Evolutionary conservation across 2,329 filamentous ascomycete genomes (phyloP), one percentile per base, ranked within the genome.

Genomic region (Ilyonectria robusta): DNA sequence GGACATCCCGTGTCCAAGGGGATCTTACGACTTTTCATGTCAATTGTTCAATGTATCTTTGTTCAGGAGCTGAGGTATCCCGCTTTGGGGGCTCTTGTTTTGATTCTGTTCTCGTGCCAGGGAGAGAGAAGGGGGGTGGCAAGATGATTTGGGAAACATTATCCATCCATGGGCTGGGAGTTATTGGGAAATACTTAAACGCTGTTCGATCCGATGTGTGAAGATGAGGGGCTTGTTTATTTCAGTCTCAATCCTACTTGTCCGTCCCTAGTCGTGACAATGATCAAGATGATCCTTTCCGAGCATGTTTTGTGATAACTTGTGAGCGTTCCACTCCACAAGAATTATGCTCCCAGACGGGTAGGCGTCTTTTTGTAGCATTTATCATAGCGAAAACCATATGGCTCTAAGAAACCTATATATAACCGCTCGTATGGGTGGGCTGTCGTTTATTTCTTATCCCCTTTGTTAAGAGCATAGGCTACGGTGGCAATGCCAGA

Each of bases 121-220:
- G 17, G 53, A 54, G 29, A 51, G 54, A 29, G 46, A 19, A 55
- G 29, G 26, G 31, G 48, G 59, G 66, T 31, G 64, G 61, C 56
- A 72, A 65, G 62, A 68, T 59, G 46, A 64, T 59, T 66, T 63
- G 47, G n/a, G 62, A 59, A 68, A 68, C 50, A 74, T 75, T 59
- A 71, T 72, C 60, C 70, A 72, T 70, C 56, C 70, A 74, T 75
- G 69, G 71, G 74, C 50, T 37, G 55, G 74, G 72, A 74, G 74
- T 76, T 65, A 50, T 70, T 60, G 65, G 70, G 65, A 64, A 67
- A 66, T 65, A 46, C 61, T 68, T 51, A 62, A 65, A 48, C 23
- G 44, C 29, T 56, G 48, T 50, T 59, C 31, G 23, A 33, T 29
- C 21, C 6, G 15, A 48, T 40, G 2, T 35, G 42, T 31, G 8